A percentile compares a stretch with the other conserved stretches of the same genome.
These are phyloP conservation scores for Geotrichum citri-aurantii DNA, from an alignment of 1,139 yeast genomes.

Conservation along the genomic window DNA sequence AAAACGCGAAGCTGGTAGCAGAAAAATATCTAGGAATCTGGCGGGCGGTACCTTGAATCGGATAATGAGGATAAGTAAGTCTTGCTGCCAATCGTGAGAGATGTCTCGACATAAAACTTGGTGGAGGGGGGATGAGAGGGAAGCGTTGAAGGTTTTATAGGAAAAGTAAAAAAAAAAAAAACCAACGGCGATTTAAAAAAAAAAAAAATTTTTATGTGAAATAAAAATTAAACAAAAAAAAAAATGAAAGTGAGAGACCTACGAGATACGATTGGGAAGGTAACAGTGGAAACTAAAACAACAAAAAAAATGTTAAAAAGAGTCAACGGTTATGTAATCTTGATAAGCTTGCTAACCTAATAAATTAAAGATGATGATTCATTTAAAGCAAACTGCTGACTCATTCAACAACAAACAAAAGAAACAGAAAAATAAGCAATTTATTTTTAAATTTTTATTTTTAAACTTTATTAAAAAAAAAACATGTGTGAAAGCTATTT, in stretches of 20 bases:
- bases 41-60: background rate
- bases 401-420: background rate
- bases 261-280: background rate
- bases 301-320: background rate
- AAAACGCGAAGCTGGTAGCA: background rate
- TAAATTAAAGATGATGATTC: too few species aligned
- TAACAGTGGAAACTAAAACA: background rate
- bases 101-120: background rate
- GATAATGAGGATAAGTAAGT: background rate
- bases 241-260: background rate
- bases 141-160: background rate
- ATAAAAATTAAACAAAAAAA: background rate
- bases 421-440: background rate
- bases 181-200: background rate
- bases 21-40: background rate
- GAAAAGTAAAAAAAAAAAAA: background rate
- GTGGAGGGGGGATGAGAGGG: background rate
- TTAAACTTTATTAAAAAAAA: too few species aligned
- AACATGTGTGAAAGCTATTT: too few species aligned
- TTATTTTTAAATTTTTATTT: background rate
- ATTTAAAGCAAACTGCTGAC: background rate
- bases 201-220: background rate
- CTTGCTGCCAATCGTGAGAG: background rate
- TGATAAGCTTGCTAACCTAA: too few species aligned
- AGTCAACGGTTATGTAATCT: background rate